phyloP scores from a whole-genome alignment of 176 grass and related monocot genomes.

The Miscanthus lutarioriparius region DNA sequence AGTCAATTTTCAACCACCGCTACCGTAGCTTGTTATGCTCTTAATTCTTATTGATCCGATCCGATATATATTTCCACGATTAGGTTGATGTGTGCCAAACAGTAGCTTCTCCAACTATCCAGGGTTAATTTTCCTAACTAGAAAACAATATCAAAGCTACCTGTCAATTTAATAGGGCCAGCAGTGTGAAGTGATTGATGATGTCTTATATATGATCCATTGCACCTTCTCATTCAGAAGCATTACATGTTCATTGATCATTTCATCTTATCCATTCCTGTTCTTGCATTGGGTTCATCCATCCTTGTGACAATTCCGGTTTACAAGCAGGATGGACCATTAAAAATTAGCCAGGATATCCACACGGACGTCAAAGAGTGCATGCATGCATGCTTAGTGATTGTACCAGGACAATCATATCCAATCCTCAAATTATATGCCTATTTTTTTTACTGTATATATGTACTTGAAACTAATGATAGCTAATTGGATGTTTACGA shows the following conservation, averaged over 20 bases:
- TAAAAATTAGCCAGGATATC: not conserved
- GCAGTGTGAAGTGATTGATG: not conserved
- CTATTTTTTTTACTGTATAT: not conserved
- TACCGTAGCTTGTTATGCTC: conserved; percentile 31
- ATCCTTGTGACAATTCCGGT: not conserved
- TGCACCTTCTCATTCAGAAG: not conserved
- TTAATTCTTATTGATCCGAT: not conserved
- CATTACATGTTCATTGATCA: not conserved
- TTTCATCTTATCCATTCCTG: not conserved
- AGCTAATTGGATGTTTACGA: not conserved
- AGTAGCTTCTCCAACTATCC: not conserved
- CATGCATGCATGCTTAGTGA: not conserved
- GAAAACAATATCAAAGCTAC: conserved; percentile 8
- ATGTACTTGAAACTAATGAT: conserved; percentile 15
- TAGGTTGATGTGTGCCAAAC: conserved; percentile 42
- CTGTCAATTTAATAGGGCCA: not conserved
- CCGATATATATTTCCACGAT: conserved; percentile 31
- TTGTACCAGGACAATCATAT: conserved; percentile 19
- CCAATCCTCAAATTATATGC: too few relatives aligned
- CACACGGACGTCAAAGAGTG: not conserved
- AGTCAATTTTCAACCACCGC: conserved; percentile 55
- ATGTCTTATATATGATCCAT: not conserved
- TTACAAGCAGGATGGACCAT: not conserved
- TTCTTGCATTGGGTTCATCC: not conserved
- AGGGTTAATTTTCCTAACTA: not conserved